Conservation (phyloP, 208 protist species). For the Acanthamoeba healyi region DNA sequence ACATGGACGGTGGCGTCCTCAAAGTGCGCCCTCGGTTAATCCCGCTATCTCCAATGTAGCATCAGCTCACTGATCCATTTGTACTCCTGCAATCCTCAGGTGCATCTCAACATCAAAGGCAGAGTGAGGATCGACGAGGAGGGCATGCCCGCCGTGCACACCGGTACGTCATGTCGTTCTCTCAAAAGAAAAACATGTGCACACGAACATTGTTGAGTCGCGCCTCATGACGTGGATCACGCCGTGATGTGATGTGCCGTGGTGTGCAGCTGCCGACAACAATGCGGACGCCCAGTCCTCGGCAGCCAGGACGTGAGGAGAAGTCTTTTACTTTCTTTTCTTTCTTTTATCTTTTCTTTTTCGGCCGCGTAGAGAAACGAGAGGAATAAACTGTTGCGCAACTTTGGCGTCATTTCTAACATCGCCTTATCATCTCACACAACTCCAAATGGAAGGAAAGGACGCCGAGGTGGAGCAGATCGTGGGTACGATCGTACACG, state of each 20-base stretch:
- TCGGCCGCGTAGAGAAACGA: not conserved
- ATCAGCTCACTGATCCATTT: not conserved
- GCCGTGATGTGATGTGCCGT: too few species aligned
- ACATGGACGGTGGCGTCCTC: conserved; percentile 47
- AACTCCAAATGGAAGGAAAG: not conserved
- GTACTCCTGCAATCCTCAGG: not conserved
- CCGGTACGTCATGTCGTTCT: too few species aligned
- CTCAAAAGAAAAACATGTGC: too few species aligned
- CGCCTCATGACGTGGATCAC: too few species aligned
- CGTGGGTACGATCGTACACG: not conserved
- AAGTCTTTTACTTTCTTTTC: too few species aligned
- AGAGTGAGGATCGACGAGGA: conserved; percentile 5
- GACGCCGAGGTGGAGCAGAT: not conserved
- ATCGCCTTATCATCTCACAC: not conserved
- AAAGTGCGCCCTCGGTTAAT: not conserved
- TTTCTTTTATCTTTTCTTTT: too few species aligned
- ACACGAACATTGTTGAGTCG: too few species aligned
- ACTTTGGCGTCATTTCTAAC: not conserved
- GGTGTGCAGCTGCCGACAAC: too few species aligned
- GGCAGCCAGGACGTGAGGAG: too few species aligned
- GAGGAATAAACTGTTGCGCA: not conserved
- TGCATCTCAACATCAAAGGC: conserved; percentile 3
- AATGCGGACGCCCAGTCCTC: too few species aligned
- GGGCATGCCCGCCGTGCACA: not conserved
- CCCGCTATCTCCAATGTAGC: not conserved